A percentile compares a stretch with the other conserved stretches of the same genome.
Evolutionary conservation across 2,329 filamentous ascomycete genomes (phyloP).

Genomic region (Periglandula ipomoeae): DNA sequence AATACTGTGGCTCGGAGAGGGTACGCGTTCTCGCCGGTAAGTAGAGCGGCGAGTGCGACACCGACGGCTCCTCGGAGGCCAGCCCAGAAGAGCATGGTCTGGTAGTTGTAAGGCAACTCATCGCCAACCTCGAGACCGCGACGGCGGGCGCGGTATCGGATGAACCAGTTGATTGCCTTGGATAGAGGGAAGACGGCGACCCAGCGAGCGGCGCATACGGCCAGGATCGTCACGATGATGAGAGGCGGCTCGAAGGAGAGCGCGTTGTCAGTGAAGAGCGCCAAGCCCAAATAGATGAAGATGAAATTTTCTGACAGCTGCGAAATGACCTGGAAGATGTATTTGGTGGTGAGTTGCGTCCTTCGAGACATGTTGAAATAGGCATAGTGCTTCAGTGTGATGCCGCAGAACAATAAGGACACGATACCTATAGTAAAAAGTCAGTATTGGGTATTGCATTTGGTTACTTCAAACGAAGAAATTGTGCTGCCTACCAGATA

Average conservation of each 20-base stretch:
- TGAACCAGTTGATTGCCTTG: conserved; percentile 82
- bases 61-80: conserved; percentile 91
- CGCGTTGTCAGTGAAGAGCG: conserved; percentile 83
- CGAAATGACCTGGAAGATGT: conserved; percentile 87
- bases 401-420: conserved; percentile 92
- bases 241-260: conserved; percentile 89
- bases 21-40: conserved; percentile 72
- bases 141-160: conserved; percentile 72
- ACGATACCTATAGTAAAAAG: conserved; percentile 62
- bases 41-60: conserved; percentile 82
- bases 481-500: conserved; percentile 81
- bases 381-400: conserved; percentile 96
- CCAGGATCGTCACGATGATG: conserved; percentile 84
- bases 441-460: background rate
- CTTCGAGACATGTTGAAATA: conserved; percentile 99
- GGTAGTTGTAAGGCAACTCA: conserved; percentile 88
- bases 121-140: conserved; percentile 67
- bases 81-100: conserved; percentile 99
- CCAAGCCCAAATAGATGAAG: conserved; percentile 95
- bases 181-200: conserved; percentile 92
- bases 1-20: conserved; percentile 90
- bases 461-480: too few species aligned
- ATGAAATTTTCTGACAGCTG: conserved; percentile 99
- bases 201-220: conserved; percentile 88
- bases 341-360: conserved; percentile 96